These are phyloP conservation scores for Podospora comata DNA, from an alignment of 495 filamentous ascomycete genomes.

Conservation along the genomic window DNA sequence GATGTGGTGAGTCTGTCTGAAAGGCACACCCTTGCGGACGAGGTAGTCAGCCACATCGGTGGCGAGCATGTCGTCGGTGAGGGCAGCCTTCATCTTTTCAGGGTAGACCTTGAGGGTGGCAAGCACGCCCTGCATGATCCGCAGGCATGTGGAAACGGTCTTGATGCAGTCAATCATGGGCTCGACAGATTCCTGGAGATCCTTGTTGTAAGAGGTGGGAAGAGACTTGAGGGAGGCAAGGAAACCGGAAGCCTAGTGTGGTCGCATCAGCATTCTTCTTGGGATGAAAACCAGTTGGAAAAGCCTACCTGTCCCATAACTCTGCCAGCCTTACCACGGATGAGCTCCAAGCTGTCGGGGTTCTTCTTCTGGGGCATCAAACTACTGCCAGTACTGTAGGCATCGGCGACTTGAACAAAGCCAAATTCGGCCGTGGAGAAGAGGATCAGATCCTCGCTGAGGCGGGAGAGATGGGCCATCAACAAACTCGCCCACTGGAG, in stretches of 20 bases:
- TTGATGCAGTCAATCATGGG: conserved; percentile 84
- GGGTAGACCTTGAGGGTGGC: conserved; percentile 67
- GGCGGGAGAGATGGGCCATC: conserved; percentile 83
- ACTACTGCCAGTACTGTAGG: conserved; percentile 78
- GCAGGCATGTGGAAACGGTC: conserved; percentile 78
- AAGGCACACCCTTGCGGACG: conserved; percentile 82
- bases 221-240: conserved; percentile 86
- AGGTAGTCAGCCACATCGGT: conserved; percentile 90
- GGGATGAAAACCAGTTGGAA: neutral
- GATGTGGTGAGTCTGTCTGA: conserved; percentile 86
- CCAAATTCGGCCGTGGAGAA: conserved; percentile 80
- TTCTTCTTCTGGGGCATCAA: conserved; percentile 91
- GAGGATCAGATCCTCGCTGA: conserved; percentile 87
- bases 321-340: conserved; percentile 82
- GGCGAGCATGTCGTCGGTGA: conserved; percentile 66
- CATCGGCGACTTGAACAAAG: conserved; percentile 79
- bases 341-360: conserved; percentile 78
- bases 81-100: conserved; percentile 72
- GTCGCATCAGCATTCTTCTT: neutral
- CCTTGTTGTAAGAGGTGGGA: conserved; percentile 92
- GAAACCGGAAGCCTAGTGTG: conserved; percentile 54
- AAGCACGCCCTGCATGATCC: conserved; percentile 81
- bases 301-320: conserved; percentile 76
- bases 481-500: conserved; percentile 86
- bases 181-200: conserved; percentile 87